These are phyloP conservation scores for Helichrysum umbraculigerum DNA, from an alignment of 129 eudicot species.

Conservation along the genomic window DNA sequence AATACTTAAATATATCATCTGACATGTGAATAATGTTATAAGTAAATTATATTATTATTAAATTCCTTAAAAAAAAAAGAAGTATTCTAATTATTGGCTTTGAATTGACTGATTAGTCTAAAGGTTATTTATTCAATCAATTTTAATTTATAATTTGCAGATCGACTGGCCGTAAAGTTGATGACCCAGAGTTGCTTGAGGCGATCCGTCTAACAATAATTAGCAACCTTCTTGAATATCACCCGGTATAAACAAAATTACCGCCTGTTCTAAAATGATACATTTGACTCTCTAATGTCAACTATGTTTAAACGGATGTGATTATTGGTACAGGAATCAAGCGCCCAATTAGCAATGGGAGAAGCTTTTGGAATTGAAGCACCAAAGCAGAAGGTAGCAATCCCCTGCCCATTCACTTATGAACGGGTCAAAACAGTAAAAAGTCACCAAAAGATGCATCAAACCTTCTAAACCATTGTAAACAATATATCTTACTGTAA, in stretches of 20 bases:
- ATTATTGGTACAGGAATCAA: slow-evolving; percentile 70
- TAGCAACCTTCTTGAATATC: slow-evolving; percentile 85
- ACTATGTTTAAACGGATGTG: slow-evolving; percentile 11
- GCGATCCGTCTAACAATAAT: slow-evolving; percentile 92
- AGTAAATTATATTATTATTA: too few relatives aligned
- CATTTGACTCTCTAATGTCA: neutral
- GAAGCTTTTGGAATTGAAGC: slow-evolving; percentile 78
- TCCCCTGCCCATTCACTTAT: neutral
- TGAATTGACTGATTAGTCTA: neutral
- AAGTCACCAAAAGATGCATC: neutral
- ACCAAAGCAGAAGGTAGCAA: slow-evolving; percentile 51
- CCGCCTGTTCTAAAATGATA: slow-evolving; percentile 11
- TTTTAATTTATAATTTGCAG: slow-evolving; percentile 41
- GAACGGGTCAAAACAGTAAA: neutral
- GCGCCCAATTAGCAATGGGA: slow-evolving; percentile 91
- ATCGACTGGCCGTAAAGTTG: slow-evolving; percentile 88
- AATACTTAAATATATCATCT: too few relatives aligned
- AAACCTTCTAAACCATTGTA: neutral
- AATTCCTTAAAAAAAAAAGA: too few relatives aligned
- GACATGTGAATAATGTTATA: too few relatives aligned
- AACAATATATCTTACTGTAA: neutral
- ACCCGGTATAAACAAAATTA: slow-evolving; percentile 60
- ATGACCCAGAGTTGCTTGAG: slow-evolving; percentile 95
- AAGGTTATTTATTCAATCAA: neutral
- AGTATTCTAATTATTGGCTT: neutral